These are phyloP conservation scores for Chlorella sp. DNA, from an alignment of 139 green algal genomes.

Conservation along the genomic window DNA sequence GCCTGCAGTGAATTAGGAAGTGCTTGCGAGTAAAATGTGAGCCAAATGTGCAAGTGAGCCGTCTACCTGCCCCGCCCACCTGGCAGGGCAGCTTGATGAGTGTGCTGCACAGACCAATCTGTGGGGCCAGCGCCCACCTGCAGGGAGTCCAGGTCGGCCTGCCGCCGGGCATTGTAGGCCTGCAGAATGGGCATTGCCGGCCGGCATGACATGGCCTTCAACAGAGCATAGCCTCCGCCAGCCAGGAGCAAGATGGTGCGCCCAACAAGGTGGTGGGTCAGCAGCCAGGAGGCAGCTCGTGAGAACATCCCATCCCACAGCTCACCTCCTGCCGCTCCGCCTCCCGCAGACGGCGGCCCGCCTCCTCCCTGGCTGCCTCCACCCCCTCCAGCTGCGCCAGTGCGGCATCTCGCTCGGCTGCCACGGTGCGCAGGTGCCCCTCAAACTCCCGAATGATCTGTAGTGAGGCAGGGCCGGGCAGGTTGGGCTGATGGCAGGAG, in stretches of 20 bases:
- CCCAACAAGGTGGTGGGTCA: too few relatives aligned
- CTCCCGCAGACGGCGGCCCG: neutral
- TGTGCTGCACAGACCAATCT: too few relatives aligned
- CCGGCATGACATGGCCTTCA: too few relatives aligned
- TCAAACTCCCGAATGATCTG: conserved; percentile 25
- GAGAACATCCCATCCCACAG: too few relatives aligned
- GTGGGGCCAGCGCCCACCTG: neutral
- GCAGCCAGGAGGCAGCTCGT: too few relatives aligned
- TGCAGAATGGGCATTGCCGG: neutral
- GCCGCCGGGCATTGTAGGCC: conserved; percentile 7
- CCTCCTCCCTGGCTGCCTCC: neutral
- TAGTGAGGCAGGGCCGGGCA: neutral
- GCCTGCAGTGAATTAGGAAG: neutral
- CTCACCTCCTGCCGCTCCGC: conserved; percentile 20
- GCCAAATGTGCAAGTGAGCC: too few relatives aligned
- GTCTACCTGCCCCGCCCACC: too few relatives aligned
- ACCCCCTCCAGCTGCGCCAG: conserved; percentile 5
- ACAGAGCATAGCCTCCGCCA: too few relatives aligned
- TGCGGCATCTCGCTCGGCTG: conserved; percentile 4
- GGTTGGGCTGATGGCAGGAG: neutral
- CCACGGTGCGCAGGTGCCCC: conserved; percentile 19
- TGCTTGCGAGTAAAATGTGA: too few relatives aligned
- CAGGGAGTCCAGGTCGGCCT: conserved; percentile 21
- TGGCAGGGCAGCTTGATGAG: too few relatives aligned
- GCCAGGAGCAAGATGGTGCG: too few relatives aligned